Evolutionary conservation across 2,329 filamentous ascomycete species (phyloP).

Genomic region (Fusarium continuum): DNA sequence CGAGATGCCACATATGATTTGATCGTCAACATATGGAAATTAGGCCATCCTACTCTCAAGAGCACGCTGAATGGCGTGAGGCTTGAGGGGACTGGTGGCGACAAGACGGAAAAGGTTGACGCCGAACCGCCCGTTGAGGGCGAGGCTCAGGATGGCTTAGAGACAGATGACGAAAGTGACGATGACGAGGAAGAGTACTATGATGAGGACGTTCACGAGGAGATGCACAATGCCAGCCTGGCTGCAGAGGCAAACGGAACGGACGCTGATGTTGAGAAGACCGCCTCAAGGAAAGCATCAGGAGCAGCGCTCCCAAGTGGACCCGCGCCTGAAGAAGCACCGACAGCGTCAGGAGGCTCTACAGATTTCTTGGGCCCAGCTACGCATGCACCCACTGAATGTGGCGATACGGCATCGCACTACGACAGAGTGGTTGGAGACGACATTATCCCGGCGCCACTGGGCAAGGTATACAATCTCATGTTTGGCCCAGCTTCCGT

Average conservation of each 20-base stretch:
- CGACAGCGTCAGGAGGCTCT: constrained; percentile 52
- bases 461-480: constrained; percentile 90
- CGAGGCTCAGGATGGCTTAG: constrained; percentile 62
- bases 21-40: constrained; percentile 98
- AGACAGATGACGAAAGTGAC: constrained; percentile 70
- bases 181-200: constrained; percentile 70
- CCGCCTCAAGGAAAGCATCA: constrained; percentile 77
- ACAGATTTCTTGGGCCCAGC: constrained; percentile 86
- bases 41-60: constrained; percentile 90
- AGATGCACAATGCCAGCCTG: constrained; percentile 79
- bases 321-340: constrained; percentile 56
- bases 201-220: constrained; percentile 79
- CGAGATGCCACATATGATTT: constrained; percentile 96
- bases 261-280: constrained; percentile 68
- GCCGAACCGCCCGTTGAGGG: constrained; percentile 50
- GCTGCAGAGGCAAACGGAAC: constrained; percentile 53
- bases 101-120: constrained; percentile 89
- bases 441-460: constrained; percentile 83
- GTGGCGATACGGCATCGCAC: constrained; percentile 78
- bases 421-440: constrained; percentile 88
- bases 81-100: constrained; percentile 82
- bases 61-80: constrained; percentile 90
- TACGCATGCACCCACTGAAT: constrained; percentile 85
- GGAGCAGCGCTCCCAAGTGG: constrained; percentile 58
- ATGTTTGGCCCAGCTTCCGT: constrained; percentile 85